Evolutionary conservation across 257 asterid species (phyloP).

Genomic region (Parsonsia alboflavescens): DNA sequence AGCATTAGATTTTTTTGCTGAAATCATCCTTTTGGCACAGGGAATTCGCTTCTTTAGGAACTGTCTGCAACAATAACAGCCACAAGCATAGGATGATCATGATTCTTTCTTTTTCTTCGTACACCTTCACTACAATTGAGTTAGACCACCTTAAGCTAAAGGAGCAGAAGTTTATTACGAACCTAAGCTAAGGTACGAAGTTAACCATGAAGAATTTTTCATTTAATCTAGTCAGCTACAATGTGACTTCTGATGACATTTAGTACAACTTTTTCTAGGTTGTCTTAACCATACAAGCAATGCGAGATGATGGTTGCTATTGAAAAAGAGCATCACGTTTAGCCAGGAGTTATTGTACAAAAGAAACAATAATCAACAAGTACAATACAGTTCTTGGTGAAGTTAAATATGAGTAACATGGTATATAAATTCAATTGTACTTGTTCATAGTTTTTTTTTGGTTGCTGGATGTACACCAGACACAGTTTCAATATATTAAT

Average conservation of each 20-base stretch:
- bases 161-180: too few relatives aligned
- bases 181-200: too few relatives aligned
- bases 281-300: neutral
- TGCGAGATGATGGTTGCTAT: neutral
- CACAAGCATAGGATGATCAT: neutral
- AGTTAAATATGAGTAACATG: neutral
- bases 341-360: neutral
- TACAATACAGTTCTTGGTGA: neutral
- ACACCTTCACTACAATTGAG: too few relatives aligned
- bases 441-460: too few relatives aligned
- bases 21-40: constrained; percentile 32
- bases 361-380: too few relatives aligned
- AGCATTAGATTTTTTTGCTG: constrained; percentile 7
- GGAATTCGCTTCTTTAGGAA: constrained; percentile 90
- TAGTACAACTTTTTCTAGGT: neutral
- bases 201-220: too few relatives aligned
- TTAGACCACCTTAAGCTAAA: too few relatives aligned
- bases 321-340: neutral
- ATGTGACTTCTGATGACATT: too few relatives aligned
- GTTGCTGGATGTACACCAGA: neutral
- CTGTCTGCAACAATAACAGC: constrained; percentile 49
- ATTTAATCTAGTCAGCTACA: too few relatives aligned
- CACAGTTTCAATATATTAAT: too few relatives aligned
- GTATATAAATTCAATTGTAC: neutral
- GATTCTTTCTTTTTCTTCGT: too few relatives aligned